Conservation (phyloP, 1,139 yeast genomes). For the Scheffersomyces lignicola region DNA sequence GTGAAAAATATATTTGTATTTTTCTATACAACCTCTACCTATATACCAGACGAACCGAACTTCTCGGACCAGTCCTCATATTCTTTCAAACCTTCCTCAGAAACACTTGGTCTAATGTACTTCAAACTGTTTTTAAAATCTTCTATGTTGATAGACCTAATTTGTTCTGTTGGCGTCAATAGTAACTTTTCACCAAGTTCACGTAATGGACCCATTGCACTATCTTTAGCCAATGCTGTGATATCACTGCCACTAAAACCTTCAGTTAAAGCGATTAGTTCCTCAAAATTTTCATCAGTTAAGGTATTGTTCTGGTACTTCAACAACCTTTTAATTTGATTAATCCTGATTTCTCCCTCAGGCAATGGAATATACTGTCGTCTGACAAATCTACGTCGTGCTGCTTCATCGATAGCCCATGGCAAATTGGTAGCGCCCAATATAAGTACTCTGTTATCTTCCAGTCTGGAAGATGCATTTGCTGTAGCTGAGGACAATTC, state of each 20-base stretch:
- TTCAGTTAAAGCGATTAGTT: slow-evolving; percentile 62
- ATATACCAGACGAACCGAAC: slow-evolving; percentile 92
- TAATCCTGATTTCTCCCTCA: slow-evolving; percentile 75
- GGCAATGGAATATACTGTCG: slow-evolving; percentile 95
- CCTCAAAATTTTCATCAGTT: slow-evolving; percentile 59
- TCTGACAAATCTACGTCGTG: slow-evolving; percentile 89
- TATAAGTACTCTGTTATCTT: slow-evolving; percentile 75
- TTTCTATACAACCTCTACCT: too few species aligned
- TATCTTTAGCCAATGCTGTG: slow-evolving; percentile 94
- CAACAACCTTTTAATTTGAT: slow-evolving; percentile 70
- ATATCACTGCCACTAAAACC: slow-evolving; percentile 94
- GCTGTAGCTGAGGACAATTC: slow-evolving; percentile 93
- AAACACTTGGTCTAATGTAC: slow-evolving; percentile 90
- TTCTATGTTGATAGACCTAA: slow-evolving; percentile 71
- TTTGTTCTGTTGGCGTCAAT: slow-evolving; percentile 81
- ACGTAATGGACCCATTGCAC: slow-evolving; percentile 97
- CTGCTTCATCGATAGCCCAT: slow-evolving; percentile 99
- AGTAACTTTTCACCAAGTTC: slow-evolving; percentile 86
- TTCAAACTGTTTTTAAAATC: slow-evolving; percentile 80
- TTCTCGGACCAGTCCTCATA: slow-evolving; percentile 88
- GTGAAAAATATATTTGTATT: too few species aligned
- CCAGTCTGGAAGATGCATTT: slow-evolving; percentile 59
- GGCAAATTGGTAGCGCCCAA: slow-evolving; percentile 96
- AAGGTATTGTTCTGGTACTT: slow-evolving; percentile 76
- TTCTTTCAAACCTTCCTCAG: slow-evolving; percentile 73